These are phyloP conservation scores for Solanum sparsipilum DNA, from an alignment of 257 asterid genomes.

Conservation along the genomic window DNA sequence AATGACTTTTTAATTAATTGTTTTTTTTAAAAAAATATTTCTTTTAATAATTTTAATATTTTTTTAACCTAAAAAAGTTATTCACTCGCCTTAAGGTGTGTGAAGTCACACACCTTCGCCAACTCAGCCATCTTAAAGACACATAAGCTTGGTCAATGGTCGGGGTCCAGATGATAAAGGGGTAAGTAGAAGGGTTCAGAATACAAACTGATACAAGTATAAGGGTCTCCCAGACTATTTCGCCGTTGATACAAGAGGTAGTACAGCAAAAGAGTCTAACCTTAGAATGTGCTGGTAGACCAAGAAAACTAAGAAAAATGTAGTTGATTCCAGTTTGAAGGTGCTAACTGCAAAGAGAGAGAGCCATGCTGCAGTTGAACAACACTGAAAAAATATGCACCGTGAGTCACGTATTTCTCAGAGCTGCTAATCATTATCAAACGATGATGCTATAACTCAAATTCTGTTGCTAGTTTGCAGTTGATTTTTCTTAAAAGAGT, in stretches of 20 bases:
- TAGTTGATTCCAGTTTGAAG: background rate
- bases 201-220: no score
- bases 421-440: background rate
- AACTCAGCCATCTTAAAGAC: no score
- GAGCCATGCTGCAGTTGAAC: background rate
- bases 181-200: no score
- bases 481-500: background rate
- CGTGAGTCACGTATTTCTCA: background rate
- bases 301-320: background rate
- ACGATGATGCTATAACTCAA: background rate
- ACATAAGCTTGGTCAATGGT: no score
- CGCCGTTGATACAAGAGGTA: background rate
- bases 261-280: background rate
- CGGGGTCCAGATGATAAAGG: no score
- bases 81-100: no score
- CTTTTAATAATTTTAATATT: no score
- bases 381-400: background rate
- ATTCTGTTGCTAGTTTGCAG: background rate
- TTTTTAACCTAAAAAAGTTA: no score
- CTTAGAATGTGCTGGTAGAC: background rate
- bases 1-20: no score
- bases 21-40: no score
- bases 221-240: no score
- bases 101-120: no score
- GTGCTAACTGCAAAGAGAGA: background rate